Evolutionary conservation across 2,329 filamentous ascomycete genomes (phyloP).

Genomic region (Fonsecaea pugnacius): DNA sequence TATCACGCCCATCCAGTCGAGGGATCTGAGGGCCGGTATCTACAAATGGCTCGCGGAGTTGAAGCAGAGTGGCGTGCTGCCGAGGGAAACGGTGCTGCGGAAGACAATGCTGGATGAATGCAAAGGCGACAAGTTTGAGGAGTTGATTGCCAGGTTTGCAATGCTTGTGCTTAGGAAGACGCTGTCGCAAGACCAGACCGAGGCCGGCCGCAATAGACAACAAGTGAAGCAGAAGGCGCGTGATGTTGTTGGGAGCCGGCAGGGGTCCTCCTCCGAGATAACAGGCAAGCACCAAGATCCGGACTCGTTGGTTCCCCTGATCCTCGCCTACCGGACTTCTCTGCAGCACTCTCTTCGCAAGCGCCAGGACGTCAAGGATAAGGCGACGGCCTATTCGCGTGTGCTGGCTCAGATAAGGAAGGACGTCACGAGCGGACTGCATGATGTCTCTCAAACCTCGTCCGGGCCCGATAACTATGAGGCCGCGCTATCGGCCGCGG

Average conservation of each 20-base stretch:
- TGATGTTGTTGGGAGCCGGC: background rate
- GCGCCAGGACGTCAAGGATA: constrained; percentile 12
- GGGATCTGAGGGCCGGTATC: constrained; percentile 84
- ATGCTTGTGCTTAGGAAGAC: constrained; percentile 75
- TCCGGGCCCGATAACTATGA: background rate
- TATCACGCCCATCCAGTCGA: constrained; percentile 83
- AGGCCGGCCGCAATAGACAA: constrained; percentile 38
- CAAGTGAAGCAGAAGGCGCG: constrained; percentile 27
- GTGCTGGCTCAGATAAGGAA: constrained; percentile 1
- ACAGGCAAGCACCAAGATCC: constrained; percentile 38
- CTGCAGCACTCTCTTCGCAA: constrained; percentile 50
- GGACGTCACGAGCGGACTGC: constrained; percentile 3
- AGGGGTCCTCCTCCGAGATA: background rate
- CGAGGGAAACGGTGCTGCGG: constrained; percentile 76
- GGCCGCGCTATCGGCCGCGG: background rate
- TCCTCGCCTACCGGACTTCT: constrained; percentile 73
- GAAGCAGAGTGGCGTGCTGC: constrained; percentile 84
- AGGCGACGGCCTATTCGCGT: constrained; percentile 9
- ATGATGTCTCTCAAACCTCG: background rate
- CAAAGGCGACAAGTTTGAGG: constrained; percentile 86
- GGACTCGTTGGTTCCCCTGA: constrained; percentile 62
- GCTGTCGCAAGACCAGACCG: constrained; percentile 38
- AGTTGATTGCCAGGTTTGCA: constrained; percentile 82
- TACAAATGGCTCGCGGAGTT: constrained; percentile 79
- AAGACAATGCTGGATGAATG: constrained; percentile 98